These are phyloP conservation scores for Sclerotiophoma versabilis DNA, from an alignment of 2,329 filamentous ascomycete genomes.

Conservation along the genomic window DNA sequence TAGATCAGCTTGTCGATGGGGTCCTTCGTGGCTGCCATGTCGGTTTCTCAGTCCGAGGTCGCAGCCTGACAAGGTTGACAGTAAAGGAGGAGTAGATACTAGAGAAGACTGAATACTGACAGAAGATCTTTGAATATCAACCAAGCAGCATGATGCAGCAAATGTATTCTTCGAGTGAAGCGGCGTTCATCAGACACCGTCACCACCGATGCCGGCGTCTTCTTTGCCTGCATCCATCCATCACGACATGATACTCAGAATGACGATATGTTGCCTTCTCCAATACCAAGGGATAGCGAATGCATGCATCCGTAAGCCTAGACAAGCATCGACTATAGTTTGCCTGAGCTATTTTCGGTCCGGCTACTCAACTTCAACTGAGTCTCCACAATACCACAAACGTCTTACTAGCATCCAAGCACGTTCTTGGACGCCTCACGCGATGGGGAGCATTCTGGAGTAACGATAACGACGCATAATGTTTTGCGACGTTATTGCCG, in stretches of 20 bases:
- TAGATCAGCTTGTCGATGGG: conserved; percentile 23
- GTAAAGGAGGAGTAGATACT: background rate
- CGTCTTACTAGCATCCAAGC: conserved; percentile 1
- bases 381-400: background rate
- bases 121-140: background rate
- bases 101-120: background rate
- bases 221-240: background rate
- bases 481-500: conserved; percentile 4
- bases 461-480: background rate
- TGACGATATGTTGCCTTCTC: conserved; percentile 18
- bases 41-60: background rate
- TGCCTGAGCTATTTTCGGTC: background rate
- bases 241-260: conserved; percentile 22
- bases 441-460: background rate
- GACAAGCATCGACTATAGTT: conserved; percentile 2
- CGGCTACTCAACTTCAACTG: background rate
- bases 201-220: conserved; percentile 1
- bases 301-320: conserved; percentile 3
- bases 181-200: background rate
- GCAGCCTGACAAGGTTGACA: background rate
- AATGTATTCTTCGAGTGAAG: background rate
- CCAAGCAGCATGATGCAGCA: background rate
- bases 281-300: conserved; percentile 3
- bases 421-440: conserved; percentile 7
- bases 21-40: conserved; percentile 16